phyloP scores from a whole-genome alignment of 805 yeast genomes.

The Hanseniaspora guilliermondii region DNA sequence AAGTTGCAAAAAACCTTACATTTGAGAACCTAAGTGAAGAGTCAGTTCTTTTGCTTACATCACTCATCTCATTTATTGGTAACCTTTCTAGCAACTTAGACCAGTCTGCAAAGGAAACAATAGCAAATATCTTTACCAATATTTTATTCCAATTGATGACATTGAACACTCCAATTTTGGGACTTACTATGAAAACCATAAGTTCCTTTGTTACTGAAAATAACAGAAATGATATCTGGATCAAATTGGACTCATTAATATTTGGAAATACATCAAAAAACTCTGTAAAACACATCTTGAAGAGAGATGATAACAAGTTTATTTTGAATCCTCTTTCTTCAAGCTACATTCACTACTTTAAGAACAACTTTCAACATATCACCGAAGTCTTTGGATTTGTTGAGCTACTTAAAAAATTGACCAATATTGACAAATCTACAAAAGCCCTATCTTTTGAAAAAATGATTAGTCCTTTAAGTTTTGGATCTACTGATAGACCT shows the following conservation, averaged over 20 bases:
- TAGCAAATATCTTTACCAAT: conserved; percentile 24
- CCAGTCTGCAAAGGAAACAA: conserved; percentile 18
- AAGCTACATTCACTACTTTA: conserved; percentile 27
- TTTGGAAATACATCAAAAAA: conserved; percentile 24
- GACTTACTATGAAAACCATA: conserved; percentile 46
- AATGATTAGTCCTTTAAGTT: conserved; percentile 46
- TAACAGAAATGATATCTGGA: conserved; percentile 46
- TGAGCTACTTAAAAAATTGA: neutral
- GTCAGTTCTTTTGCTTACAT: conserved; percentile 58
- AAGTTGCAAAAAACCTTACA: conserved; percentile 26
- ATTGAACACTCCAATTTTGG: conserved; percentile 38
- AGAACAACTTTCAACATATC: conserved; percentile 41
- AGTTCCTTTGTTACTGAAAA: conserved; percentile 40
- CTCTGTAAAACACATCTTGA: conserved; percentile 19
- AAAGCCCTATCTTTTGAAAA: conserved; percentile 28
- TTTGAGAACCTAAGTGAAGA: conserved; percentile 64
- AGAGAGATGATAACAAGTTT: conserved; percentile 16
- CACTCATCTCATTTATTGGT: conserved; percentile 55
- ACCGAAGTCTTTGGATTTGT: conserved; percentile 41
- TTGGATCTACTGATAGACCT: conserved; percentile 51
- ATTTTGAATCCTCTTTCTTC: conserved; percentile 14
- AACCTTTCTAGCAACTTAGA: conserved; percentile 34
- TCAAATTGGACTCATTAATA: conserved; percentile 56
- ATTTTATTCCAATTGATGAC: conserved; percentile 35
- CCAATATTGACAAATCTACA: neutral